These are phyloP conservation scores for Penicillium steckii DNA, from an alignment of 495 filamentous ascomycete genomes.

Conservation along the genomic window DNA sequence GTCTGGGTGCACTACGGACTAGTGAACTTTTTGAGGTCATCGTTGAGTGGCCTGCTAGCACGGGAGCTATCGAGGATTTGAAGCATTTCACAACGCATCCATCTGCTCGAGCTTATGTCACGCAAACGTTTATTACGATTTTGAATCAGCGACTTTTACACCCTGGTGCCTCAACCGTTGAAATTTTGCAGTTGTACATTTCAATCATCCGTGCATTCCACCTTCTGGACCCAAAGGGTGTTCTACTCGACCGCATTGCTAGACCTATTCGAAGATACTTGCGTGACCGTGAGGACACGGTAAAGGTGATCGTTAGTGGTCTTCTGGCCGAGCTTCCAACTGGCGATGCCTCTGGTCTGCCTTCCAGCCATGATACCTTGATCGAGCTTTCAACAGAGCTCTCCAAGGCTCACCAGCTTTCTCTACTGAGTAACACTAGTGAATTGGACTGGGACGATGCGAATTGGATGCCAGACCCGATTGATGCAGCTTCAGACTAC, in stretches of 20 bases:
- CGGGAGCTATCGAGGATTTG: slow-evolving; percentile 81
- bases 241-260: slow-evolving; percentile 83
- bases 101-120: slow-evolving; percentile 59
- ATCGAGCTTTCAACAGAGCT: slow-evolving; percentile 77
- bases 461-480: slow-evolving; percentile 86
- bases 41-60: slow-evolving; percentile 75
- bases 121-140: slow-evolving; percentile 64
- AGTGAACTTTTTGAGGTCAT: slow-evolving; percentile 87
- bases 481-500: slow-evolving; percentile 91
- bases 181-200: slow-evolving; percentile 89
- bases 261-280: slow-evolving; percentile 82
- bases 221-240: slow-evolving; percentile 85
- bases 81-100: slow-evolving; percentile 59
- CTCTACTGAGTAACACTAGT: slow-evolving; percentile 52
- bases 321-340: slow-evolving; percentile 69
- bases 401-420: slow-evolving; percentile 54
- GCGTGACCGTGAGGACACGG: slow-evolving; percentile 89
- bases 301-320: slow-evolving; percentile 81
- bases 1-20: slow-evolving; percentile 76
- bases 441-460: slow-evolving; percentile 87
- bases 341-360: slow-evolving; percentile 31
- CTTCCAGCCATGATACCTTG: slow-evolving; percentile 52
- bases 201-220: slow-evolving; percentile 88
- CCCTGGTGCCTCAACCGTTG: slow-evolving; percentile 81
- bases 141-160: slow-evolving; percentile 77